These are phyloP conservation scores for Eurotiales sp. DNA, from an alignment of 2,329 filamentous ascomycete species.

Conservation along the genomic window DNA sequence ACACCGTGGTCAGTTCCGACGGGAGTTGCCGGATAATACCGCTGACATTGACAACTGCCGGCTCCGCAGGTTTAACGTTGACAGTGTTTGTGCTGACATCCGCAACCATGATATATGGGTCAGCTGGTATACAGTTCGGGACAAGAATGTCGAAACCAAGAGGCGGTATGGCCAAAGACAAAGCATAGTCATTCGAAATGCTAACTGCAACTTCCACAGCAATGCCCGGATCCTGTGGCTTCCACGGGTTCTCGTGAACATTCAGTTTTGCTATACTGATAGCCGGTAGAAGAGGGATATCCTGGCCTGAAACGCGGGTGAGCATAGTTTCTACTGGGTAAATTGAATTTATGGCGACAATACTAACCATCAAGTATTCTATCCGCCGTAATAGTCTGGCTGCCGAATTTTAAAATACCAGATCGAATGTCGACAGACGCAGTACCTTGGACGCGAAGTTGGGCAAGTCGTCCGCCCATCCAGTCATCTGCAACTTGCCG, in stretches of 20 bases:
- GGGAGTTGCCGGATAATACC: conserved; percentile 72
- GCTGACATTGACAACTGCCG: conserved; percentile 65
- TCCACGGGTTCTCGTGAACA: conserved; percentile 63
- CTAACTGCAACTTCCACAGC: conserved; percentile 72
- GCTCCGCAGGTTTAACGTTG: conserved; percentile 62
- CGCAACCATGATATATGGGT: conserved; percentile 74
- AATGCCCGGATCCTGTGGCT: conserved; percentile 60
- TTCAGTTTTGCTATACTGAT: conserved; percentile 80
- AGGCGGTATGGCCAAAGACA: conserved; percentile 71
- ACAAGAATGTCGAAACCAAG: conserved; percentile 83
- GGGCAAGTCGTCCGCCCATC: conserved; percentile 71
- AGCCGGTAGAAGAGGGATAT: conserved; percentile 73
- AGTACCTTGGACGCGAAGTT: conserved; percentile 68
- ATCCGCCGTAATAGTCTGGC: conserved; percentile 69
- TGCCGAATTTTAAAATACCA: conserved; percentile 74
- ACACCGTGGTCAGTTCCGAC: conserved; percentile 65
- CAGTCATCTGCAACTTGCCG: conserved; percentile 82
- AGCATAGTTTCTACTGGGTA: neutral
- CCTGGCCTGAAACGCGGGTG: conserved; percentile 35
- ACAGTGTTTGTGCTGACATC: conserved; percentile 67
- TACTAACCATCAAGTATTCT: conserved; percentile 80
- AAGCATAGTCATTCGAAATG: conserved; percentile 71
- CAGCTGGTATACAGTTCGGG: conserved; percentile 68
- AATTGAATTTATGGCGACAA: conserved; percentile 43
- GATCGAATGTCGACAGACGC: conserved; percentile 71